These are phyloP conservation scores for Suillus alpinus DNA, from an alignment of 768 basidiomycete species.

Conservation along the genomic window DNA sequence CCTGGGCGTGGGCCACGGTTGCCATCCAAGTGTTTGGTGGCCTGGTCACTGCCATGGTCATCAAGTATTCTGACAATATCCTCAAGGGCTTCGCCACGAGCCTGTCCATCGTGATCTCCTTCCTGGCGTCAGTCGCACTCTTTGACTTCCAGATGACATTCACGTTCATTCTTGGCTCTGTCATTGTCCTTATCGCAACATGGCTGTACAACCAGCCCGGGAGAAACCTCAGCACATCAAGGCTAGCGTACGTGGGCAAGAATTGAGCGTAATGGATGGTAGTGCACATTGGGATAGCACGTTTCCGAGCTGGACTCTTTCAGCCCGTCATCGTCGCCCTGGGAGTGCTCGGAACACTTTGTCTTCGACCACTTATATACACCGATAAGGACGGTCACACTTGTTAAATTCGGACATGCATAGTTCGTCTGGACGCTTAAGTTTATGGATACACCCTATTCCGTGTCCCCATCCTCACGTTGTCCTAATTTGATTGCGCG, in stretches of 20 bases:
- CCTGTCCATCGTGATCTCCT: conserved; percentile 91
- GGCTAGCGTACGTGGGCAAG: conserved; percentile 28
- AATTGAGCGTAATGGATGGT: conserved; percentile 5
- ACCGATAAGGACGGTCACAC: conserved; percentile 19
- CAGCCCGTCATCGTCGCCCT: neutral
- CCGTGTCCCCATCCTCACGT: conserved; percentile 6
- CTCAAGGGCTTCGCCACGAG: conserved; percentile 95
- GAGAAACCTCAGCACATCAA: conserved; percentile 32
- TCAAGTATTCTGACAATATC: conserved; percentile 91
- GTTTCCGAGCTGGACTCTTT: conserved; percentile 4
- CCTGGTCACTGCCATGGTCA: conserved; percentile 87
- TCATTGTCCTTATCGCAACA: conserved; percentile 82
- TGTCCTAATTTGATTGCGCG: conserved; percentile 10
- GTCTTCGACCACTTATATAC: conserved; percentile 17
- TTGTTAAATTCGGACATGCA: conserved; percentile 26
- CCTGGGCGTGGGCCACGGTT: conserved; percentile 91
- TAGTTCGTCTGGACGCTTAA: conserved; percentile 13
- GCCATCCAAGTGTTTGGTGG: conserved; percentile 89
- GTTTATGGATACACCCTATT: conserved; percentile 21
- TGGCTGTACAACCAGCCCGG: conserved; percentile 84
- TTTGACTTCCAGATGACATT: conserved; percentile 88
- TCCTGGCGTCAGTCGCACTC: conserved; percentile 85
- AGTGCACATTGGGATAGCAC: neutral
- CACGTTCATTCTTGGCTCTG: conserved; percentile 81
- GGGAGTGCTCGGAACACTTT: conserved; percentile 13